Conservation (phyloP, 192 early-diverging fungal genomes). For the Obelidium mucronatum region DNA sequence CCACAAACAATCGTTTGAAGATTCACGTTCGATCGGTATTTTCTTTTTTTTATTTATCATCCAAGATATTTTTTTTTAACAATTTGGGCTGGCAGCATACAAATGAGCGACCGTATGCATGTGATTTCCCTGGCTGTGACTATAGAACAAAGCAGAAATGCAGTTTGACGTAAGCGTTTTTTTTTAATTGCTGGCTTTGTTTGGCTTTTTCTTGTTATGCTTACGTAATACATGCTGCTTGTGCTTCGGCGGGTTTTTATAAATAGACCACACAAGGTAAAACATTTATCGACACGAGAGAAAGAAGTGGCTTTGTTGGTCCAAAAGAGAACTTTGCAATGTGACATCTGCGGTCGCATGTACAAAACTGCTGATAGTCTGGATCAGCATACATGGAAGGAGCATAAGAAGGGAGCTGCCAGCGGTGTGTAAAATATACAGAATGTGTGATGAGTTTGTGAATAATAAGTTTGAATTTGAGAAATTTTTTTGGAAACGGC, state of each 20-base stretch:
- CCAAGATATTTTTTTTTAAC: too few relatives aligned
- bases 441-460: too few relatives aligned
- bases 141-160: neutral
- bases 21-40: too few relatives aligned
- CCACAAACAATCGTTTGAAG: conserved; percentile 10
- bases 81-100: too few relatives aligned
- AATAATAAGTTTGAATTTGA: too few relatives aligned
- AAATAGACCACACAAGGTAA: neutral
- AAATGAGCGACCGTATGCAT: conserved; percentile 1
- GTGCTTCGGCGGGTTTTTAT: too few relatives aligned
- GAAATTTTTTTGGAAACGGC: too few relatives aligned
- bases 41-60: too few relatives aligned
- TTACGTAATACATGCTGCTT: too few relatives aligned
- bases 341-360: conserved; percentile 3
- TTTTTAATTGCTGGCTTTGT: too few relatives aligned
- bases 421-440: neutral
- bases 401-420: neutral
- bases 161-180: conserved; percentile 3
- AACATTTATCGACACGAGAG: neutral
- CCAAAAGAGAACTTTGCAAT: neutral
- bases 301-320: neutral
- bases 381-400: conserved; percentile 14
- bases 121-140: neutral
- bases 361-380: neutral
- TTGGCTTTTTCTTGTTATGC: too few relatives aligned